These are phyloP conservation scores for Amniculicola lignicola DNA, from an alignment of 495 filamentous ascomycete genomes.

Conservation along the genomic window DNA sequence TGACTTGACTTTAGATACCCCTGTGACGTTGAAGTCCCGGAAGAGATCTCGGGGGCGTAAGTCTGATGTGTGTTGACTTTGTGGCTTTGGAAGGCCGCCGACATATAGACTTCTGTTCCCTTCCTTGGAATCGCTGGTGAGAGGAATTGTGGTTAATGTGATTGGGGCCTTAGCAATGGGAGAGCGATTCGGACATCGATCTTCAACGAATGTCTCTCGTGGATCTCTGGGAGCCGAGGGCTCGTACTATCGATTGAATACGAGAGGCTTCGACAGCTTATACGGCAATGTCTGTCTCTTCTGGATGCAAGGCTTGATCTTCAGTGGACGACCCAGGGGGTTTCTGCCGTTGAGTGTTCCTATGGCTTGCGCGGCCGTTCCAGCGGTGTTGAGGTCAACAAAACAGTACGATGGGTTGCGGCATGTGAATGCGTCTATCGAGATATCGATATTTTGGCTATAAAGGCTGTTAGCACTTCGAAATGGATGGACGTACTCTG, in stretches of 20 bases:
- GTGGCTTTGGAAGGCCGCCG: neutral
- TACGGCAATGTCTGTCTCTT: no score
- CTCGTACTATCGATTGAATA: no score
- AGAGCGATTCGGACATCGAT: no score
- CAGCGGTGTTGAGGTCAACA: neutral
- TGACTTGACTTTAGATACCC: neutral
- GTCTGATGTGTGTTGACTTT: neutral
- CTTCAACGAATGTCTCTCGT: no score
- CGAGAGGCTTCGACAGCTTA: no score
- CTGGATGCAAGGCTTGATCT: no score
- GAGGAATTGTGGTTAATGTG: no score
- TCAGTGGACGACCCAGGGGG: neutral
- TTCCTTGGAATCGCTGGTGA: neutral
- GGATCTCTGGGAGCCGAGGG: no score
- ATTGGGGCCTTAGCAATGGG: no score
- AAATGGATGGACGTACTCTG: neutral
- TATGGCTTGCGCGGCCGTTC: neutral
- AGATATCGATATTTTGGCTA: neutral
- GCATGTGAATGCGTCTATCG: neutral
- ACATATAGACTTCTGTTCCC: neutral
- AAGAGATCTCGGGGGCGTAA: neutral
- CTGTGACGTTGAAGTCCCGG: neutral
- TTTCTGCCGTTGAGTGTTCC: neutral
- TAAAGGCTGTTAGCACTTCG: neutral
- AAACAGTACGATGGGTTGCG: slow-evolving; percentile 1